Evolutionary conservation across 2,329 filamentous ascomycete species (phyloP), one percentile per base, ranked within the genome.

Genomic region (Ophiostoma ulmi): DNA sequence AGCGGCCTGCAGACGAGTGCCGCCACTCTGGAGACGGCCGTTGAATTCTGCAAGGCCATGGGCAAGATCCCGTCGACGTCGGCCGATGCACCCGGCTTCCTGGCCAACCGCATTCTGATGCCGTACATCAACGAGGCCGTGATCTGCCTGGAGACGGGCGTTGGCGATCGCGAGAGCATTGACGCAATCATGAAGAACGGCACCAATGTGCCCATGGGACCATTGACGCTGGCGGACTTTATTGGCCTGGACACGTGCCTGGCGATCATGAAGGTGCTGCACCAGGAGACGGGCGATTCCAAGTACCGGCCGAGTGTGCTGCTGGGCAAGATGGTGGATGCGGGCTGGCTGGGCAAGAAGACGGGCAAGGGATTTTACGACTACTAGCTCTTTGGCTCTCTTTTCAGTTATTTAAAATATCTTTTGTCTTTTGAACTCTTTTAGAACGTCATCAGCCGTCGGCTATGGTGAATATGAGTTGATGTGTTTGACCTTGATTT

Each of bases 131-230:
- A 99, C 79, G 95, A 99, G 82, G 95, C 96, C 10, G 85, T 99
- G 75, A 94, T 97, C 74, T 99, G 95, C 80, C 84, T 99, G 17
- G 95, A 99, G 82, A 97, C 95, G 0, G 92, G 92, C 3, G 89
- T 99, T 0, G 95, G 95, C 22, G 86, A 88, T 74, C 90, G 91
- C 75, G 94, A 98, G 77, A 91, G 94, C 74, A 99, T 99, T 75
- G 95, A 99, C 78, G 90, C 87, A 74, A 99, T 99, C 76, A 99
- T 99, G 95, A 98, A 97, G 87, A 97, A 97, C 76, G 95, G 95
- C 66, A 99, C 95, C 31, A 97, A 97, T 78, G 95, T 99, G 58
- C 95, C 95, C 35, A 99, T 99, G 95, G 95, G 95, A 0, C 95
- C 95, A 11, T 84, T 99, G 74, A 90, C 93, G 77, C 82, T 99